A percentile compares a stretch with the other conserved stretches of the same genome.
Conservation (phyloP, 768 basidiomycete genomes). For the Multifurca ochricompacta region DNA sequence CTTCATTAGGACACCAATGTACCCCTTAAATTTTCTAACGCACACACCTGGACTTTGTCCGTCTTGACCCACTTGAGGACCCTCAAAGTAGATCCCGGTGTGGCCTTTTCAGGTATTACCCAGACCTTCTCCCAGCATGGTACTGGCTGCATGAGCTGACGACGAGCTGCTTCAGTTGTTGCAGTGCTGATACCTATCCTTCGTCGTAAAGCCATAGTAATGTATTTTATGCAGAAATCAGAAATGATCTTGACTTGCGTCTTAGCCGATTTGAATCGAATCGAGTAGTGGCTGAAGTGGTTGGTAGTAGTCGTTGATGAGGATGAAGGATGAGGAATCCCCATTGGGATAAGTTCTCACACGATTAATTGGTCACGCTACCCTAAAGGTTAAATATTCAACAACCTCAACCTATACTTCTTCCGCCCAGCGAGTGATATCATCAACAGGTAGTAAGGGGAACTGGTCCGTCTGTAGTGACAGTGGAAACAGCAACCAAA, state of each 20-base stretch:
- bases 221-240: too few species aligned
- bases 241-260: too few species aligned
- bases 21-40: background rate
- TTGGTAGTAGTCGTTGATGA: too few species aligned
- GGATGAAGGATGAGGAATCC: background rate
- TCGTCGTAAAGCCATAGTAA: slow-evolving; percentile 59
- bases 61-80: slow-evolving; percentile 76
- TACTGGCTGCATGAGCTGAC: slow-evolving; percentile 87
- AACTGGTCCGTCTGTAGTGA: background rate
- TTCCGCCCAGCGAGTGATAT: slow-evolving; percentile 55
- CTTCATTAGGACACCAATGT: background rate
- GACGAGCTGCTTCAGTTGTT: slow-evolving; percentile 71
- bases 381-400: background rate
- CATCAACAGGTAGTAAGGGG: slow-evolving; percentile 28
- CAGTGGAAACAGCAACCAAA: background rate
- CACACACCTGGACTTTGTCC: slow-evolving; percentile 65
- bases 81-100: slow-evolving; percentile 52
- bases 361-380: background rate
- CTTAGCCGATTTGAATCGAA: background rate
- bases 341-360: background rate
- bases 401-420: slow-evolving; percentile 26
- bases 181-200: slow-evolving; percentile 72
- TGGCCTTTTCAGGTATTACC: slow-evolving; percentile 49
- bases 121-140: slow-evolving; percentile 78
- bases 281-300: too few species aligned